Evolutionary conservation across 2,329 filamentous ascomycete species (phyloP).

Genomic region (Exophiala alcalophila): DNA sequence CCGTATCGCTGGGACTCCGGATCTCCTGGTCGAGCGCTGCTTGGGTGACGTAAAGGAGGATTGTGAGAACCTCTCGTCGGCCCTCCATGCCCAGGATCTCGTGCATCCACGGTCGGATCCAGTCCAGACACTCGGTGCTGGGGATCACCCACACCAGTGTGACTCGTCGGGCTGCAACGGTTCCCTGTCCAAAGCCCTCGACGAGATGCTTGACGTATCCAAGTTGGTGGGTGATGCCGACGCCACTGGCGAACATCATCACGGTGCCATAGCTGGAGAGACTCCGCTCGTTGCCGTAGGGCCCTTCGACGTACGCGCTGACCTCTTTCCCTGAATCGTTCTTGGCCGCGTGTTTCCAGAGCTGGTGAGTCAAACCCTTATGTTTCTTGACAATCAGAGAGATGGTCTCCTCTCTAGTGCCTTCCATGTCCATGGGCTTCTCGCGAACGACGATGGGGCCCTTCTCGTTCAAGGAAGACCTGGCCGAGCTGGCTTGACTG

Average conservation of each 20-base stretch:
- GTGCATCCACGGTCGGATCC: slow-evolving; percentile 85
- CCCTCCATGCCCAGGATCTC: slow-evolving; percentile 74
- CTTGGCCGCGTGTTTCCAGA: slow-evolving; percentile 66
- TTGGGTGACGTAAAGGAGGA: slow-evolving; percentile 86
- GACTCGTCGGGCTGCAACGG: slow-evolving; percentile 74
- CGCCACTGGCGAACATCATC: slow-evolving; percentile 85
- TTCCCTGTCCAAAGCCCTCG: slow-evolving; percentile 64
- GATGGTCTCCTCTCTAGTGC: slow-evolving; percentile 56
- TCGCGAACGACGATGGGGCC: slow-evolving; percentile 39
- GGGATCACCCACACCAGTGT: slow-evolving; percentile 92
- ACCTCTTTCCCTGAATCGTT: slow-evolving; percentile 57
- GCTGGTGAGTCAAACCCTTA: slow-evolving; percentile 79
- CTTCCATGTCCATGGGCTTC: slow-evolving; percentile 52
- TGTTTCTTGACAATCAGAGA: slow-evolving; percentile 85
- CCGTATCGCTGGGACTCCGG: slow-evolving; percentile 69
- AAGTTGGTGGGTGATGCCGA: slow-evolving; percentile 93
- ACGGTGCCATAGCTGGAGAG: slow-evolving; percentile 90
- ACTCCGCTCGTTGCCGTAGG: slow-evolving; percentile 78
- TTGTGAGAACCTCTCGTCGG: slow-evolving; percentile 76
- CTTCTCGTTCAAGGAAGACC: slow-evolving; percentile 26
- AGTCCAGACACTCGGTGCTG: slow-evolving; percentile 83
- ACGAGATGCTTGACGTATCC: slow-evolving; percentile 79
- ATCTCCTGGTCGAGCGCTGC: slow-evolving; percentile 82
- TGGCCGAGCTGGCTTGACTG: slow-evolving; percentile 14
- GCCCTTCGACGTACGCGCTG: slow-evolving; percentile 79